Evolutionary conservation across 1,139 yeast species (phyloP), one percentile per base, ranked within the genome.

Genomic region (Yamadazyma epiphylla): DNA sequence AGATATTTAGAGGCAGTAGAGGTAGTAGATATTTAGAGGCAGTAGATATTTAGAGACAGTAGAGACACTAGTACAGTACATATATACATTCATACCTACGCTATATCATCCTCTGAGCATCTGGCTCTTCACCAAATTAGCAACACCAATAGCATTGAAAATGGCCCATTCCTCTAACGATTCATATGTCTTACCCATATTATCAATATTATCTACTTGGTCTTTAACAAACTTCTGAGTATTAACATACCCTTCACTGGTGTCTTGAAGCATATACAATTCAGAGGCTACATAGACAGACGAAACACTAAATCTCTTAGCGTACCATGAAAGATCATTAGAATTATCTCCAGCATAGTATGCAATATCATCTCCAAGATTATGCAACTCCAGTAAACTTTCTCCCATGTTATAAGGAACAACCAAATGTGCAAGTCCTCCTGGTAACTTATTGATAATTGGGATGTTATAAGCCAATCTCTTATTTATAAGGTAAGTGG

Each of bases 321-420:
- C 65, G 54, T 91, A 91, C 98, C 98, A 91, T 3, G 86, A 81
- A 54, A 85, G 80, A 54, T 87, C 96, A 37, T 81, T 75, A n/a
- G 94, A 77, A 32, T 67, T 59, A 51, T 89, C 96, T 3, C 89
- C 94, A 0, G 95, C 78, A 45, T 77, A 77, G 55, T 62, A 87
- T 31, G 87, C 76, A 40, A 91, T 69, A 51, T 91, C 97, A 55
- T 91, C 48, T 12, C 88, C 71, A 32, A 89, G 68, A 32, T 74
- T 70, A 46, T 80, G 84, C 37, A 91, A 70, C 49, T 87, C 95
- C 21, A 71, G 74, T 27, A 83, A 39, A 0, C 87, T 70, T 19
- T 47, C 45, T 3, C 63, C 45, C 22, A 77, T 32, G 46, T 78
- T 77, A 31, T 60, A 58, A 0, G 88, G 88, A 22, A 69, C 48